phyloP scores from a whole-genome alignment of 768 basidiomycete species.

The Naganishia vishniacii region DNA sequence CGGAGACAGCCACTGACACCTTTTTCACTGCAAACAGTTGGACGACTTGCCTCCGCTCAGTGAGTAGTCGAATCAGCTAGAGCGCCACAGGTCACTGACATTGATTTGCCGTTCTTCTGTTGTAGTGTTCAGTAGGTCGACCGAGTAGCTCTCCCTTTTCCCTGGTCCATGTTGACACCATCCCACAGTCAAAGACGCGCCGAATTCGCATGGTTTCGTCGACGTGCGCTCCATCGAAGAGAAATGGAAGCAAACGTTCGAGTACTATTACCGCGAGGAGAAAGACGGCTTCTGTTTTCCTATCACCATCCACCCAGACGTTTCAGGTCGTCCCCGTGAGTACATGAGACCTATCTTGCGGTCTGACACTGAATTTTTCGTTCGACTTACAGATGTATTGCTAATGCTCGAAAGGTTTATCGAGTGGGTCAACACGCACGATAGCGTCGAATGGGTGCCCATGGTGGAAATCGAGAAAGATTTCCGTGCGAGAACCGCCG shows the following conservation, averaged over 20 bases:
- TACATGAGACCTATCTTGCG: not conserved
- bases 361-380: not conserved
- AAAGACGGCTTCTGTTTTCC: conserved; percentile 54
- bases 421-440: conserved; percentile 67
- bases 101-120: not conserved
- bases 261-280: conserved; percentile 57
- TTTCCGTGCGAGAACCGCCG: conserved; percentile 57
- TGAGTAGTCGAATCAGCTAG: conserved; percentile 1
- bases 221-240: conserved; percentile 63
- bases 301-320: conserved; percentile 73
- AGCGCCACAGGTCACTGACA: not conserved
- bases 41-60: conserved; percentile 64
- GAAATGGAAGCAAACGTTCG: conserved; percentile 70
- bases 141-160: no score
- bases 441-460: conserved; percentile 65
- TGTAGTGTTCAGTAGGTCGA: conserved; percentile 10
- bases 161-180: no score
- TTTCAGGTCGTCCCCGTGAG: conserved; percentile 56
- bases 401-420: conserved; percentile 74
- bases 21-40: conserved; percentile 53
- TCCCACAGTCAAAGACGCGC: conserved; percentile 50
- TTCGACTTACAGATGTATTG: conserved; percentile 60
- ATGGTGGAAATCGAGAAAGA: conserved; percentile 65
- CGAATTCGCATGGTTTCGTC: conserved; percentile 74
- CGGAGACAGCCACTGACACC: not conserved